Evolutionary conservation across 2,329 filamentous ascomycete genomes (phyloP).

Genomic region (Sarocladiaceae sp.): DNA sequence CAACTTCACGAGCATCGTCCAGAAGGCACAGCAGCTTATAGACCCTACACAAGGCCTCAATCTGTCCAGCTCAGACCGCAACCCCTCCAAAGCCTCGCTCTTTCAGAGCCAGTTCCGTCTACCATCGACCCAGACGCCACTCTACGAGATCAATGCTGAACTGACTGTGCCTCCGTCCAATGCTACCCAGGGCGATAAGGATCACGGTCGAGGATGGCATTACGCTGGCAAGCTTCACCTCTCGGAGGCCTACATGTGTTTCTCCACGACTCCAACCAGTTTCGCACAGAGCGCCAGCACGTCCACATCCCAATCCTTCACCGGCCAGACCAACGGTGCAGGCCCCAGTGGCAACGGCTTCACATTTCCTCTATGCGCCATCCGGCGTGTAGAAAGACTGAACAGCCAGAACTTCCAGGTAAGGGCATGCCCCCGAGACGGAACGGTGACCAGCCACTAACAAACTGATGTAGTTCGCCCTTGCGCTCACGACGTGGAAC

Average conservation of each 20-base stretch:
- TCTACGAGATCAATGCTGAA: slow-evolving; percentile 96
- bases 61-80: slow-evolving; percentile 68
- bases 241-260: slow-evolving; percentile 92
- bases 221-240: slow-evolving; percentile 92
- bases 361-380: slow-evolving; percentile 86
- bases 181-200: slow-evolving; percentile 65
- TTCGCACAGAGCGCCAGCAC: slow-evolving; percentile 78
- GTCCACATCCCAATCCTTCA: slow-evolving; percentile 77
- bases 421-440: slow-evolving; percentile 14
- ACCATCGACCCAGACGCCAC: slow-evolving; percentile 83
- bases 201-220: slow-evolving; percentile 72
- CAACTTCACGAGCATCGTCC: slow-evolving; percentile 74
- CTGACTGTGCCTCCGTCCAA: slow-evolving; percentile 78
- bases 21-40: slow-evolving; percentile 93
- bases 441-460: not conserved
- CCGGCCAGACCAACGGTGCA: slow-evolving; percentile 86
- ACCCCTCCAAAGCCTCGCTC: slow-evolving; percentile 85
- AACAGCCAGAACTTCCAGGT: slow-evolving; percentile 85
- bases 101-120: slow-evolving; percentile 97
- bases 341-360: slow-evolving; percentile 95
- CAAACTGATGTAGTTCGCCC: slow-evolving; percentile 60
- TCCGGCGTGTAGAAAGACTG: slow-evolving; percentile 85
- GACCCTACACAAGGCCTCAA: slow-evolving; percentile 78
- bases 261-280: slow-evolving; percentile 88
- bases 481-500: slow-evolving; percentile 96